Percentiles rank a stretch among this genome's conserved stretches.
phyloP scores from a whole-genome alignment of 345 rosid genomes.

The Cardiospermum halicacabum region DNA sequence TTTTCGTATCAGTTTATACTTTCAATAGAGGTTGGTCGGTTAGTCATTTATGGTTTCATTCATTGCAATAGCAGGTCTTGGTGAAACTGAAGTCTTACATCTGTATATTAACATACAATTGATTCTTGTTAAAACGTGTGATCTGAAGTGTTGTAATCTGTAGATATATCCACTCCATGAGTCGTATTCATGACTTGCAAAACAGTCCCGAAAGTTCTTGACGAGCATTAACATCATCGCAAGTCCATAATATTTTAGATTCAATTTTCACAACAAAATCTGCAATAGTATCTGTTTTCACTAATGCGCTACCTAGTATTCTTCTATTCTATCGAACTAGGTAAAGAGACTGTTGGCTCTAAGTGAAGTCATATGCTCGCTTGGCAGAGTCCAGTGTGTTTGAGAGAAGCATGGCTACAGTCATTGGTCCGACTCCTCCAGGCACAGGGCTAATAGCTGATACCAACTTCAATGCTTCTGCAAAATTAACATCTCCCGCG shows the following conservation, averaged over 20 bases:
- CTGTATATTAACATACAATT: not conserved
- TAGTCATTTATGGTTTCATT: not conserved
- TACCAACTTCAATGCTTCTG: conserved; percentile 72
- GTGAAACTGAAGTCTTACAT: conserved; percentile 3
- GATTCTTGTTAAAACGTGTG: not conserved
- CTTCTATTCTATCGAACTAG: too few relatives aligned
- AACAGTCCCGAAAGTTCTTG: too few relatives aligned
- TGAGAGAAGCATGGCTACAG: conserved; percentile 83
- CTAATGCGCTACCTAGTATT: too few relatives aligned
- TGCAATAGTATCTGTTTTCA: too few relatives aligned
- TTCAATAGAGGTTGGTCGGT: not conserved
- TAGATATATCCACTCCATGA: too few relatives aligned
- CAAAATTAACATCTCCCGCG: conserved; percentile 76
- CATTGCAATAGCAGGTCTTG: not conserved
- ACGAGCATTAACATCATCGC: too few relatives aligned
- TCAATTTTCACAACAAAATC: too few relatives aligned
- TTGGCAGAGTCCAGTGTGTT: conserved; percentile 81
- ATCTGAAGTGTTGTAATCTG: too few relatives aligned
- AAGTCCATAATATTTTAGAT: too few relatives aligned
- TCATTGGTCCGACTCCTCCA: conserved; percentile 92
- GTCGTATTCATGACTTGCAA: too few relatives aligned
- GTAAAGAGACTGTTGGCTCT: not conserved
- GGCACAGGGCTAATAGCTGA: conserved; percentile 90
- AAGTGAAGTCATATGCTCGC: conserved; percentile 30
- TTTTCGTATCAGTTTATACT: not conserved